Evolutionary conservation across 2,329 filamentous ascomycete species (phyloP).

Genomic region (Cercospora nicotianae): DNA sequence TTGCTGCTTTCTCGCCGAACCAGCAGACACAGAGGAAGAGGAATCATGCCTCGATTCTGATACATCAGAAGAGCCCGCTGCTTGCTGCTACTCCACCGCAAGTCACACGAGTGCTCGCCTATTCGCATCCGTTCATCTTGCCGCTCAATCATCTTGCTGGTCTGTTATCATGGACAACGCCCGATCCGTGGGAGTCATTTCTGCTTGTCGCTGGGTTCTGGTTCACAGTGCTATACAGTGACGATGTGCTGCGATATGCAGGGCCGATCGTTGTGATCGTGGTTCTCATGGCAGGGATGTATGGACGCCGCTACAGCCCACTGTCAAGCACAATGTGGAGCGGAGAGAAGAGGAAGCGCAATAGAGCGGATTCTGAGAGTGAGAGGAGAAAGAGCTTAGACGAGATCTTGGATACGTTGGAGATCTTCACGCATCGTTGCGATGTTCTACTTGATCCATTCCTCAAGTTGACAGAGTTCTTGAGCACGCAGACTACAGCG

Average conservation of each 20-base stretch:
- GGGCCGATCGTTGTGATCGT: constrained; percentile 81
- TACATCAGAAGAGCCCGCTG: constrained; percentile 93
- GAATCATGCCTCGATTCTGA: constrained; percentile 61
- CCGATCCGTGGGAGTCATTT: constrained; percentile 96
- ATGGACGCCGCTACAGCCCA: constrained; percentile 83
- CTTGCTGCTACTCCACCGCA: constrained; percentile 91
- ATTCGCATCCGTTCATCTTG: constrained; percentile 90
- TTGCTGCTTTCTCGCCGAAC: constrained; percentile 86
- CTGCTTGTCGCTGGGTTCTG: constrained; percentile 82
- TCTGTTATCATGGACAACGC: constrained; percentile 88
- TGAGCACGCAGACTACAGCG: constrained; percentile 78
- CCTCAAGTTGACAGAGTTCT: constrained; percentile 84
- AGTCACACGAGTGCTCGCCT: constrained; percentile 88
- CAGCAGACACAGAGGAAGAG: constrained; percentile 54
- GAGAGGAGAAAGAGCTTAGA: constrained; percentile 92
- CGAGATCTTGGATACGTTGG: constrained; percentile 92
- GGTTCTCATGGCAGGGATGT: constrained; percentile 86
- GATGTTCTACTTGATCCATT: constrained; percentile 90
- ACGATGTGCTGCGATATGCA: constrained; percentile 74
- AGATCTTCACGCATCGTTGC: constrained; percentile 85
- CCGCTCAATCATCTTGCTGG: constrained; percentile 84
- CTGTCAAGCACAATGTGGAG: constrained; percentile 82
- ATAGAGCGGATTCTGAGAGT: constrained; percentile 53
- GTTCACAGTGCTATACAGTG: constrained; percentile 82
- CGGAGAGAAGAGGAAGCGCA: constrained; percentile 59